phyloP scores from a whole-genome alignment of 257 asterid genomes.

The Verbena officinalis region DNA sequence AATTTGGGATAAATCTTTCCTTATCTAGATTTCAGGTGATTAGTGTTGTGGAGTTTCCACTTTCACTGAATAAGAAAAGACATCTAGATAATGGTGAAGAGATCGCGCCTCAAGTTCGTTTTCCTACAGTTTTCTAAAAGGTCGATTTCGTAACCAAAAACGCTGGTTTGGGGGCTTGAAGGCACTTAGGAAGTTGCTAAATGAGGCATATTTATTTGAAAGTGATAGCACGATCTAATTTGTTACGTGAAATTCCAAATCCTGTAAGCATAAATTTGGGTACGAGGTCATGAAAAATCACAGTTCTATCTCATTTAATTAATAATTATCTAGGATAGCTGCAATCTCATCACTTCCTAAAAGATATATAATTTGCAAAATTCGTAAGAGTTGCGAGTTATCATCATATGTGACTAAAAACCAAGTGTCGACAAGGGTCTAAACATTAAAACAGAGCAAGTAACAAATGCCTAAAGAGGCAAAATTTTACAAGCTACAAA shows the following conservation, averaged over 20 bases:
- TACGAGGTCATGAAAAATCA: no score
- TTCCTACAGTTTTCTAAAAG: constrained; percentile 35
- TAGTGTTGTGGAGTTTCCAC: constrained; percentile 43
- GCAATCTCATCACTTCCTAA: no score
- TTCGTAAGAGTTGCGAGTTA: no score
- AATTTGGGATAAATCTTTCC: background rate
- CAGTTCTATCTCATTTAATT: no score
- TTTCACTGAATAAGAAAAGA: constrained; percentile 18
- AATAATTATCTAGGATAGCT: no score
- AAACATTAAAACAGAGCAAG: constrained; percentile 12
- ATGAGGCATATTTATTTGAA: background rate
- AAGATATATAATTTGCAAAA: no score
- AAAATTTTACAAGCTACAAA: constrained; percentile 39
- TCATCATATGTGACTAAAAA: no score
- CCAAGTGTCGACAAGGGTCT: no score
- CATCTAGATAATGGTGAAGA: constrained; percentile 15
- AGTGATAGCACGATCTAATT: constrained; percentile 4
- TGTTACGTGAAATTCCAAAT: no score
- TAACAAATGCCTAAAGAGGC: constrained; percentile 27
- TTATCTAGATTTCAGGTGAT: constrained; percentile 48
- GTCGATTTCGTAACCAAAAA: background rate
- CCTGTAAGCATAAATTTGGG: no score
- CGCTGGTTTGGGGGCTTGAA: background rate
- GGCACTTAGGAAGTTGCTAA: background rate
- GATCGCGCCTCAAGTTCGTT: constrained; percentile 18